phyloP scores from a whole-genome alignment of 2,329 filamentous ascomycete genomes.

The Pseudocercospora fijiensis region DNA sequence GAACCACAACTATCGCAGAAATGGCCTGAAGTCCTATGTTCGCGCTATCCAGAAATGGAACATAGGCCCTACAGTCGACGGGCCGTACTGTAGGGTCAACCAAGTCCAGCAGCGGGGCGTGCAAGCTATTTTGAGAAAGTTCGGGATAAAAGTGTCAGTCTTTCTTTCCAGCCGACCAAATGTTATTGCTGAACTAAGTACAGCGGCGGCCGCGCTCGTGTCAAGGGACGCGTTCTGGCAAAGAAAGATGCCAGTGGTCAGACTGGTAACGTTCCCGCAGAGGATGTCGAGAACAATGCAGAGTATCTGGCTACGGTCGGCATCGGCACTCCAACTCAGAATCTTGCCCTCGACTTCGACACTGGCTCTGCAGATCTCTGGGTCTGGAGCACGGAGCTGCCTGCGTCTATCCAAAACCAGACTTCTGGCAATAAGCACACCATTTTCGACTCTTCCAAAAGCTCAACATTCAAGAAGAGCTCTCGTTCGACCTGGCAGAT shows the following conservation, averaged over 20 bases:
- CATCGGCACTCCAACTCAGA: constrained; percentile 65
- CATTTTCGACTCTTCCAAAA: constrained; percentile 61
- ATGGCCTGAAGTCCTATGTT: constrained; percentile 36
- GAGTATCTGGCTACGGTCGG: constrained; percentile 62
- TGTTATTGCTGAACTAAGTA: neutral
- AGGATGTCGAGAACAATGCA: constrained; percentile 67
- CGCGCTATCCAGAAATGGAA: constrained; percentile 39
- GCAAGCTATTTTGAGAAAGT: constrained; percentile 34
- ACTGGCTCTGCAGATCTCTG: constrained; percentile 70
- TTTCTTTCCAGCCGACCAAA: neutral
- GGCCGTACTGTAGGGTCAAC: constrained; percentile 59
- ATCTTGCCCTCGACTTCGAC: constrained; percentile 56
- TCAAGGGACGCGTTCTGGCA: constrained; percentile 51
- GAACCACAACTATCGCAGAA: constrained; percentile 33
- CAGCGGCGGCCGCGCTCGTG: constrained; percentile 49
- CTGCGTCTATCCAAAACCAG: constrained; percentile 13
- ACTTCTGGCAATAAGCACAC: constrained; percentile 42
- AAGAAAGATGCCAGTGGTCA: constrained; percentile 38
- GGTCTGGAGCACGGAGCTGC: constrained; percentile 38
- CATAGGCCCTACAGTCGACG: constrained; percentile 61
- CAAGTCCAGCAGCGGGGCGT: constrained; percentile 52
- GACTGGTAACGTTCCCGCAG: constrained; percentile 36
- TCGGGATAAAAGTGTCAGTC: constrained; percentile 43
- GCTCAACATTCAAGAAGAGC: constrained; percentile 58
- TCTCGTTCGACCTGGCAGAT: constrained; percentile 61